Conservation (phyloP, 495 filamentous ascomycete genomes). For the Podospora sp. region DNA sequence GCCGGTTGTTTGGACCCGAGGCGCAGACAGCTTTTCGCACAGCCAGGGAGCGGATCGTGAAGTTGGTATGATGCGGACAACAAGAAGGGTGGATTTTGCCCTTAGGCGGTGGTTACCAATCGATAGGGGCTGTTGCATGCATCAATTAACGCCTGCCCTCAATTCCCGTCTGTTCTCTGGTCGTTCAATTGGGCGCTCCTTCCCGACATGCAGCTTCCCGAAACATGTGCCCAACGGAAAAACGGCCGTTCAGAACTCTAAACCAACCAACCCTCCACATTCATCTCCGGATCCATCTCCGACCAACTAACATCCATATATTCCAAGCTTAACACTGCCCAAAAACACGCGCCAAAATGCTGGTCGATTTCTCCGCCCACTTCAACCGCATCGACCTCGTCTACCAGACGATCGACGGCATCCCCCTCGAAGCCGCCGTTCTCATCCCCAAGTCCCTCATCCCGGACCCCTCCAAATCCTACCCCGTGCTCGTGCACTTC, state of each 20-base stretch:
- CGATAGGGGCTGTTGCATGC: too few species aligned
- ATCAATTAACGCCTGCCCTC: too few species aligned
- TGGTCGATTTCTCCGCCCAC: not conserved
- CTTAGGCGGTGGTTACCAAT: too few species aligned
- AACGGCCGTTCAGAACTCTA: not conserved
- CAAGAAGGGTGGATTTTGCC: too few species aligned
- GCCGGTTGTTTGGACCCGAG: too few species aligned
- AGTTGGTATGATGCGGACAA: too few species aligned
- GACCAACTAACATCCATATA: not conserved
- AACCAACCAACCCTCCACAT: not conserved
- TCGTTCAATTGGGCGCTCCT: not conserved
- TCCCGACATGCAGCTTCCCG: not conserved
- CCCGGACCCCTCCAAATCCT: not conserved
- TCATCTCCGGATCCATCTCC: not conserved
- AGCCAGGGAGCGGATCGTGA: too few species aligned
- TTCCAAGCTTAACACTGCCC: not conserved
- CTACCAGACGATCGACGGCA: constrained; percentile 28
- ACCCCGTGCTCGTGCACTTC: constrained; percentile 25
- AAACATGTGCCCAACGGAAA: not conserved
- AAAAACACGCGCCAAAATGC: not conserved
- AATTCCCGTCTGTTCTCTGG: too few species aligned
- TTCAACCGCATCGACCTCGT: constrained; percentile 21
- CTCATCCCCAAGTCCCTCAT: constrained; percentile 25
- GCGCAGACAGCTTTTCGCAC: too few species aligned
- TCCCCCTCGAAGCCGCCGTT: constrained; percentile 20